phyloP scores from a whole-genome alignment of 169 alveolate species.

The Theileria annulata region DNA sequence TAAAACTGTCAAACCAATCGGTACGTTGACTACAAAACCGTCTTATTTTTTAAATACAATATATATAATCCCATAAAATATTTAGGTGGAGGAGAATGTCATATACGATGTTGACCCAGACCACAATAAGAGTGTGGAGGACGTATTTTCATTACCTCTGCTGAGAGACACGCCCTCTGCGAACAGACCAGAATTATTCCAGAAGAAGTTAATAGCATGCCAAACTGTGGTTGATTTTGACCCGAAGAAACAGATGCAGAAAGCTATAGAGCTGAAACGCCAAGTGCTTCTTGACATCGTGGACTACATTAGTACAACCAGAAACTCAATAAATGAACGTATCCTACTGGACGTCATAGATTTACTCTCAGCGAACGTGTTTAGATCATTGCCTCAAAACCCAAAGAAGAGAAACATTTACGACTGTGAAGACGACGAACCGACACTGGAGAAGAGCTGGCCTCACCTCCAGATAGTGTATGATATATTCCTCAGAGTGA shows the following conservation, averaged over 20 bases:
- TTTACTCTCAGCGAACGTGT: constrained; percentile 80
- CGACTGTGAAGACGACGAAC: constrained; percentile 86
- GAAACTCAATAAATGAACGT: constrained; percentile 78
- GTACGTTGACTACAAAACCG: neutral
- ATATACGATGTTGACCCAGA: constrained; percentile 3
- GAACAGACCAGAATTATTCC: constrained; percentile 76
- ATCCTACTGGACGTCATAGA: constrained; percentile 80
- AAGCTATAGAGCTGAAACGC: constrained; percentile 82
- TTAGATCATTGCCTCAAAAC: constrained; percentile 66
- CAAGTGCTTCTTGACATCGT: constrained; percentile 85
- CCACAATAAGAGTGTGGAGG: constrained; percentile 54
- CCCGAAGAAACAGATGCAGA: constrained; percentile 48
- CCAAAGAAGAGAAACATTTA: constrained; percentile 18
- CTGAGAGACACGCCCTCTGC: constrained; percentile 74
- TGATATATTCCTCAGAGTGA: constrained; percentile 85
- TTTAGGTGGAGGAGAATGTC: neutral
- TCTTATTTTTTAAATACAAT: neutral
- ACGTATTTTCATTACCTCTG: constrained; percentile 69
- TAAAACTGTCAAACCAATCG: constrained; percentile 11
- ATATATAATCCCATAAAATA: neutral
- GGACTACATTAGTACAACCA: constrained; percentile 76
- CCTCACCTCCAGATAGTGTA: constrained; percentile 83
- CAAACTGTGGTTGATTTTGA: constrained; percentile 76
- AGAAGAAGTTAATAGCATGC: constrained; percentile 83
- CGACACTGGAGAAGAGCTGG: constrained; percentile 81